Evolutionary conservation across 2,329 filamentous ascomycete genomes (phyloP), one percentile per base, ranked within the genome.

Genomic region (Trichoderma gracile): DNA sequence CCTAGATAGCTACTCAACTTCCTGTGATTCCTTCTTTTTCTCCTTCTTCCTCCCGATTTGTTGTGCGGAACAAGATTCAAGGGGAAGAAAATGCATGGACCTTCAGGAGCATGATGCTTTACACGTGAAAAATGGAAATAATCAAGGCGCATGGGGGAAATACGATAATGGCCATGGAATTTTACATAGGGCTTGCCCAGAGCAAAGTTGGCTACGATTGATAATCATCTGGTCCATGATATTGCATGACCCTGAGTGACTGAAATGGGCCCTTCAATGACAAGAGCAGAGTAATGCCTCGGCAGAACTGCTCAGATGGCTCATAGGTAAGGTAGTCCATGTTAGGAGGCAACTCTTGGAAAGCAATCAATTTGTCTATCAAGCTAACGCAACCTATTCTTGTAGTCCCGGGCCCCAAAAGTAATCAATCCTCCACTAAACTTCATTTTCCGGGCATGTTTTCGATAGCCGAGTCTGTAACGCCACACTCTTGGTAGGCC

Each of bases 321-420:
- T 52, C 17, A 10, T 50, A 14, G 8, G 19, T 6, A 7, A 14
- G 2, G 8, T 33, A 3, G 9, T 33, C 27, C 8, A 6, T 33
- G 9, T 9, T 33, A 33, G 12, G n/a, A n/a, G n/a, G n/a, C n/a
- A n/a, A n/a, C n/a, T 4, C 15, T 3, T 30, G 27, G 30, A 25
- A 65, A 63, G 61, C 62, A 63, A 58, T 55, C 50, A 56, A 57
- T 49, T 66, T 62, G 58, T 68, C 67, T 68, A 68, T 68, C 58
- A 63, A 65, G 56, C 67, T 67, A 64, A 53, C 56, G 49, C 60
- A 55, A 60, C 62, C 43, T 66, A 38, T 45, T 53, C 54, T 40
- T 40, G 43, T 60, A 50, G 43, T 45, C 49, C 45, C 33, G 40
- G 33, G 47, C 52, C 27, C 63, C 47, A 49, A 42, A 27, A 30